These are phyloP conservation scores for Backusella psychrophila DNA, from an alignment of 192 early-diverging fungal genomes.

Conservation along the genomic window DNA sequence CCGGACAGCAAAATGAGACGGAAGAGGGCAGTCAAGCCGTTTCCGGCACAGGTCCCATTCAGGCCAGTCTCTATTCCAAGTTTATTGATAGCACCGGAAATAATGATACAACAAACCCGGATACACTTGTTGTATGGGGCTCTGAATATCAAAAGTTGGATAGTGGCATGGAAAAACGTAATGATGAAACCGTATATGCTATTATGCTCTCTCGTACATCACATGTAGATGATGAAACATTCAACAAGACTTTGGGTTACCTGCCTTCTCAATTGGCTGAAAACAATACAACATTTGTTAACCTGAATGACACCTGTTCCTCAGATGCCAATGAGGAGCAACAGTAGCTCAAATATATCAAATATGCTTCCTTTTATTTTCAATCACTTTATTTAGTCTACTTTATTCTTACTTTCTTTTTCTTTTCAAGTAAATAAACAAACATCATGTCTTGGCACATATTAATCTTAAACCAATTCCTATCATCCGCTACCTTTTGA, in stretches of 20 bases:
- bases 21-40: neutral
- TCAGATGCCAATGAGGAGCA: neutral
- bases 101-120: neutral
- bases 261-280: neutral
- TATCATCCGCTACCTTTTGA: too few relatives aligned
- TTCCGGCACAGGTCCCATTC: neutral
- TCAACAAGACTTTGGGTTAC: constrained; percentile 1
- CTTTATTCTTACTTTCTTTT: neutral
- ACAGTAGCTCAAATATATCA: neutral
- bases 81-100: neutral
- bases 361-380: too few relatives aligned
- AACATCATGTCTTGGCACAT: too few relatives aligned
- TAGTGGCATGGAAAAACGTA: neutral
- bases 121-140: constrained; percentile 1
- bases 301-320: neutral
- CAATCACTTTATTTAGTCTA: neutral
- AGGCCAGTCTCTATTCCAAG: neutral
- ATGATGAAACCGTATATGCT: neutral
- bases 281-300: neutral
- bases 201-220: neutral
- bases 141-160: neutral
- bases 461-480: too few relatives aligned
- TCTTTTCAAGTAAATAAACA: too few relatives aligned
- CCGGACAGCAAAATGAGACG: neutral
- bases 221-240: neutral